A percentile compares a stretch with the other conserved stretches of the same genome.
phyloP scores from a whole-genome alignment of 2,329 filamentous ascomycete genomes.

The Fusarium liriodendri region DNA sequence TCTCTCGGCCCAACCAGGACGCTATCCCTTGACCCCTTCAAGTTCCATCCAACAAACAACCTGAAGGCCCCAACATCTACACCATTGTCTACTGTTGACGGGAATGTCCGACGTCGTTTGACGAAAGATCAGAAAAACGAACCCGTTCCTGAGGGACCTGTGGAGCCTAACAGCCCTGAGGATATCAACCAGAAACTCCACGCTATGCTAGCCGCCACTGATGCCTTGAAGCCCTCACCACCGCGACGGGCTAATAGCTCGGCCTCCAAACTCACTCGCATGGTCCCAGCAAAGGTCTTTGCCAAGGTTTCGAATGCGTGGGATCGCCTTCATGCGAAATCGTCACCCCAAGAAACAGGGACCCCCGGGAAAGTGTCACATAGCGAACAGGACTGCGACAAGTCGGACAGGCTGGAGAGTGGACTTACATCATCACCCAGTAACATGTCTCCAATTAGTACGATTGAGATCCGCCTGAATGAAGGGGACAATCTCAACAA shows the following conservation, averaged over 20 bases:
- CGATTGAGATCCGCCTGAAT: slow-evolving; percentile 48
- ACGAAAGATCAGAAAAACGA: not conserved
- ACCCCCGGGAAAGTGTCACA: not conserved
- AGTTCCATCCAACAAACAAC: slow-evolving; percentile 28
- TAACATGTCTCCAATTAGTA: slow-evolving; percentile 42
- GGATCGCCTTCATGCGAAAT: slow-evolving; percentile 47
- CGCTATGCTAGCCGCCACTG: slow-evolving; percentile 52
- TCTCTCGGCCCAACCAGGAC: slow-evolving; percentile 24
- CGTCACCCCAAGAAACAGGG: slow-evolving; percentile 32
- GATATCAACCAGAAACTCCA: slow-evolving; percentile 49
- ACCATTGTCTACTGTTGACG: slow-evolving; percentile 21
- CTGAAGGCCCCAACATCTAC: slow-evolving; percentile 15
- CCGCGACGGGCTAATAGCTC: slow-evolving; percentile 15
- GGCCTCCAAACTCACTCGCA: slow-evolving; percentile 43
- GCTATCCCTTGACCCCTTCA: slow-evolving; percentile 31
- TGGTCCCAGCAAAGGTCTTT: slow-evolving; percentile 47
- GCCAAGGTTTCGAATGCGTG: slow-evolving; percentile 50
- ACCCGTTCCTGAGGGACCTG: not conserved
- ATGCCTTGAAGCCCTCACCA: slow-evolving; percentile 48
- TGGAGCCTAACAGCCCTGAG: slow-evolving; percentile 26
- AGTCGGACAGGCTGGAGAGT: slow-evolving; percentile 12
- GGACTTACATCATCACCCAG: slow-evolving; percentile 5
- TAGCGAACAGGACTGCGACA: not conserved
- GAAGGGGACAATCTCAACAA: slow-evolving; percentile 50
- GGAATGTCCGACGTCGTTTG: slow-evolving; percentile 19